A percentile compares a stretch with the other conserved stretches of the same genome.
Conservation (phyloP, 1,139 yeast species). For the Blastobotrys proliferans region DNA sequence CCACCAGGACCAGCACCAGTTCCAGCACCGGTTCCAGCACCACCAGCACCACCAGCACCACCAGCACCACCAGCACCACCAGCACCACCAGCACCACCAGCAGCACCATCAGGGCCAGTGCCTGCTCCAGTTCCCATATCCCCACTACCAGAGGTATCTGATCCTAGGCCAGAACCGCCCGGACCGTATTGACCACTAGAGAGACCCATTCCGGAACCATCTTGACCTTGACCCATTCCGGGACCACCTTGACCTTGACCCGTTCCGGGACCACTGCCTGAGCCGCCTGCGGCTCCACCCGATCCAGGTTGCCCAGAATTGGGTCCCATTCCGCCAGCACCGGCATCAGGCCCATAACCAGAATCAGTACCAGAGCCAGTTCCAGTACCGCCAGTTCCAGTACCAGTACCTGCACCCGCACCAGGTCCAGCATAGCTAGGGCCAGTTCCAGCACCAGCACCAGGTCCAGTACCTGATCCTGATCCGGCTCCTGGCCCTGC, state of each 20-base stretch:
- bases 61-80: background rate
- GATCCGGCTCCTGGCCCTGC: constrained; percentile 6
- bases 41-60: constrained; percentile 3
- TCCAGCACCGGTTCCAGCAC: background rate
- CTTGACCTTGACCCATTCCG: constrained; percentile 11
- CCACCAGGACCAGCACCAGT: constrained; percentile 2
- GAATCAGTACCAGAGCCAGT: constrained; percentile 14
- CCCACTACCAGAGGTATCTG: constrained; percentile 8
- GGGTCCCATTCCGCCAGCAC: constrained; percentile 6
- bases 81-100: constrained; percentile 6
- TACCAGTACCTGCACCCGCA: constrained; percentile 11
- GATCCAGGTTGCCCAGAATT: background rate
- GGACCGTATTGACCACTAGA: no score
- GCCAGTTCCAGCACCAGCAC: constrained; percentile 12
- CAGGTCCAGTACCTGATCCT: constrained; percentile 8
- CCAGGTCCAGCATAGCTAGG: constrained; percentile 6
- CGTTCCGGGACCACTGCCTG: constrained; percentile 11
- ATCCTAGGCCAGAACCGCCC: constrained; percentile 14
- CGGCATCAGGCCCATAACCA: constrained; percentile 12
- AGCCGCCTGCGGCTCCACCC: constrained; percentile 15
- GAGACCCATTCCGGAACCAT: constrained; percentile 4
- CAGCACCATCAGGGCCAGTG: constrained; percentile 10
- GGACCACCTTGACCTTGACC: constrained; percentile 12
- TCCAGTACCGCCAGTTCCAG: constrained; percentile 11
- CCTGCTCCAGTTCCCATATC: constrained; percentile 11